A percentile compares a stretch with the other conserved stretches of the same genome.
phyloP scores from a whole-genome alignment of 2,329 filamentous ascomycete genomes.

The Tolypocladium amazonense region DNA sequence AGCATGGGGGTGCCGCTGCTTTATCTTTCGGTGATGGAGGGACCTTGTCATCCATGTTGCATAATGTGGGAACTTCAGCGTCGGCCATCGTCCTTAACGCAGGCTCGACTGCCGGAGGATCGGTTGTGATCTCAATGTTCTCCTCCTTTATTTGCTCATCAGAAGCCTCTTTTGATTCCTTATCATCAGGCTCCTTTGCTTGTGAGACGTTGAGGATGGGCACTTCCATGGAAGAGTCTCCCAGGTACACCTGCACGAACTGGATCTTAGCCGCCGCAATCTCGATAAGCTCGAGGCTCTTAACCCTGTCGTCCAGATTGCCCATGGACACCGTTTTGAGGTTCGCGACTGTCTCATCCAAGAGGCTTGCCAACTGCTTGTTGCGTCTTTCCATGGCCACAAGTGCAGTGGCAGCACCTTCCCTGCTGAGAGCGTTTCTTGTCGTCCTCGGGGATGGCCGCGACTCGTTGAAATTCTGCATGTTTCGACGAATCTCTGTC shows the following conservation, averaged over 20 bases:
- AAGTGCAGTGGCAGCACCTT: conserved; percentile 25
- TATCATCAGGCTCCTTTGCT: background rate
- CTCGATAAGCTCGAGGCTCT: conserved; percentile 43
- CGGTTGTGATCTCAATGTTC: background rate
- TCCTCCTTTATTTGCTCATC: background rate
- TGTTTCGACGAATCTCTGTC: conserved; percentile 67
- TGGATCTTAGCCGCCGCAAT: conserved; percentile 52
- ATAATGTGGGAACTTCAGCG: background rate
- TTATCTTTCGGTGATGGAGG: background rate
- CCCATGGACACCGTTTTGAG: conserved; percentile 50
- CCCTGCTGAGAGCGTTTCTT: conserved; percentile 23
- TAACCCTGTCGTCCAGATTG: conserved; percentile 35
- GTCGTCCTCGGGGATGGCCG: conserved; percentile 29
- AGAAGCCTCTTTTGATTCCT: background rate
- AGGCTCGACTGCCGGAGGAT: background rate
- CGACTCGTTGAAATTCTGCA: conserved; percentile 54
- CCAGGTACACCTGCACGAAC: conserved; percentile 52
- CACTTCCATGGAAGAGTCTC: conserved; percentile 44
- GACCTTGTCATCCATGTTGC: background rate
- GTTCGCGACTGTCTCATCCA: conserved; percentile 54
- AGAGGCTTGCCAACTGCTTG: conserved; percentile 53
- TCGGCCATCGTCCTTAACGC: background rate
- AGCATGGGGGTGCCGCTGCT: background rate
- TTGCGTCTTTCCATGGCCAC: conserved; percentile 54
- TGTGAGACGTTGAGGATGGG: conserved; percentile 12